Base-by-base conservation (phyloP, 176 grass and related monocot species). In the Elaeis guineensis region DNA sequence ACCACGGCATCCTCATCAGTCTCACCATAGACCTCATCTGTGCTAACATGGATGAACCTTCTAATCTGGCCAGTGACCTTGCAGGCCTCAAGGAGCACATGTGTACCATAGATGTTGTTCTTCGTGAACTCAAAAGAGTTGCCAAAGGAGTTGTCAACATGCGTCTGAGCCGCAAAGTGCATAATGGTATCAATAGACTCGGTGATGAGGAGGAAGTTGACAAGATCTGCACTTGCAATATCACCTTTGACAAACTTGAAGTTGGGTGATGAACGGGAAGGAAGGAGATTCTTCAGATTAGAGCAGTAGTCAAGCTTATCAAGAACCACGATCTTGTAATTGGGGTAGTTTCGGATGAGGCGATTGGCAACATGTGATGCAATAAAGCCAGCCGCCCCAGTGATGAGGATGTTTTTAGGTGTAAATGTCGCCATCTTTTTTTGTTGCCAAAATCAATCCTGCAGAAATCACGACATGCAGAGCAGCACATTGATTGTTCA, bases 221-320 rank as follows among this genome's bases (percentile, higher is more conserved):
- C 83, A 55, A 91, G 88, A 76, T 91, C 88, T 56, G 83, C 88
- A 17, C 88, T 91, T 8, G 83, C 83, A 61, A 91, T 91, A 59
- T 86, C 88, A 1, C 88, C 88, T 64, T 91, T 91, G 69, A 91
- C 88, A 74, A 91, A 91, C 77, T 91, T 91, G 57, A 91, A 91
- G 78, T 91, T 91, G 72, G 72, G 69, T 0, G 73, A 83, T 1
- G 69, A 77, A 63, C 79, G 74, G 70, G 74, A 78, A 70, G 76
- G 79, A 24, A 83, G 75, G 44, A 91, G 73, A 23, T 91, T 91
- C 70, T 91, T 91, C 57, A 91, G 73, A 82, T 73, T 91, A 61
- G 88, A 91, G 83, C 88, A 91, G 73, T 91, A 91, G 73, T 91
- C 88, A 64, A 91, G 88, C 76, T 91, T 91, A 77, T 91, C 83